Evolutionary conservation across 2,329 filamentous ascomycete species (phyloP).

Genomic region (Fusarium sororula): DNA sequence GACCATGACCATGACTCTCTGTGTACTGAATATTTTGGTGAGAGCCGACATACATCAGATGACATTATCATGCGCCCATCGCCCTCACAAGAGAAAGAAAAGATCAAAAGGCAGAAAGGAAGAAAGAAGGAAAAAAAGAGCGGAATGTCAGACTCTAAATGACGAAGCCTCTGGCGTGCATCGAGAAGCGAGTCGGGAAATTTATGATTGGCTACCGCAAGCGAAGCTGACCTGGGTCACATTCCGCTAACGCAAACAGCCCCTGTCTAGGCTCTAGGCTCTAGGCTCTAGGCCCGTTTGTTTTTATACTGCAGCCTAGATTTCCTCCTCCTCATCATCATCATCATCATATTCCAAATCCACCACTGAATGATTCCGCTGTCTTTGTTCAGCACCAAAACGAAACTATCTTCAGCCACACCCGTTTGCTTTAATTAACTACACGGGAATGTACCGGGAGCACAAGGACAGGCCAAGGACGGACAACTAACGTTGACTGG

Average conservation of each 20-base stretch:
- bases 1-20: neutral
- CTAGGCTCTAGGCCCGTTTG: neutral
- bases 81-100: neutral
- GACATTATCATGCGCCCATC: neutral
- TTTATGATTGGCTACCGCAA: conserved; percentile 44
- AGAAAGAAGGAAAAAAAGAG: neutral
- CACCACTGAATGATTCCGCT: neutral
- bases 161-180: conserved; percentile 35
- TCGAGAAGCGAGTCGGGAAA: conserved; percentile 44
- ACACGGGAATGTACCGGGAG: neutral
- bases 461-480: neutral
- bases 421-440: neutral
- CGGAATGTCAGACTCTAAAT: conserved; percentile 30
- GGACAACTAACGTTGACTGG: neutral
- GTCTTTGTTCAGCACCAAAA: neutral
- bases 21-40: neutral
- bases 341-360: neutral
- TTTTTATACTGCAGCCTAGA: neutral
- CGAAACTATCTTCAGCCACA: conserved; percentile 17
- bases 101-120: neutral
- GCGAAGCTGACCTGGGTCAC: conserved; percentile 38
- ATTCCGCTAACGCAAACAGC: conserved; percentile 35
- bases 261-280: conserved; percentile 15
- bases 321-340: neutral
- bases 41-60: neutral